Base-by-base conservation (phyloP, 1,139 yeast genomes). In the Meyerozyma guilliermondii region DNA sequence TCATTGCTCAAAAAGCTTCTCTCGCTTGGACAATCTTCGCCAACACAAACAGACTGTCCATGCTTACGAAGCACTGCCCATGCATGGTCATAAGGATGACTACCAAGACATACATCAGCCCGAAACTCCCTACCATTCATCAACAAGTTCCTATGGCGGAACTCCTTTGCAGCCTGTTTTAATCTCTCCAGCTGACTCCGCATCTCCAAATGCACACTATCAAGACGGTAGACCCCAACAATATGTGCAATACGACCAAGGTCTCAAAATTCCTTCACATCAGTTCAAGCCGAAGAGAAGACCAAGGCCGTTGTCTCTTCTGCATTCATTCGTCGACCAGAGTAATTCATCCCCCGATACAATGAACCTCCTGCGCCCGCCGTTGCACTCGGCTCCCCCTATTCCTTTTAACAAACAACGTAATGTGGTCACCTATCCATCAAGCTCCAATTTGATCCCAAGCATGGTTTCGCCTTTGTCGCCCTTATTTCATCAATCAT, bases 1-100 rank as follows among this genome's bases (percentile, higher is more conserved):
- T 40, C 79, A 74, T 55, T 91, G 98, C 62, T 73, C 81, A 37
- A 81, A 89, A 54, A 78, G 82, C 56, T 91, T 91, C 58, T 82
- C 92, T 24, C 73, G 97, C 39, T 68, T 88, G 49, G 98, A 91
- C 63, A 91, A 91, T 59, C 71, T 91, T 49, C 77, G 96, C 45
- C 98, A 91, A 63, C 97, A 91, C 63, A 84, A 85, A 49, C 95
- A 88, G 58, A 87, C 96, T 0, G 97, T 89, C 11, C 97, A 89
- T 60, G 89, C 94, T 27, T 82, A 81, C 60, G 89, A 86, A 54
- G 76, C 73, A 44, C 78, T 71, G 50, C 57, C 71, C 44, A 58
- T 61, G 26, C 43, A 39, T 34, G 14, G 11, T 20, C 8, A 10
- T 7, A 17, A 33, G 11, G 24, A 33, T 17, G 36, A 33, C 14